Percentiles rank a stretch among this genome's conserved stretches.
Evolutionary conservation across 768 basidiomycete species (phyloP).

Genomic region (Rhodotorula sphaerocarpa): DNA sequence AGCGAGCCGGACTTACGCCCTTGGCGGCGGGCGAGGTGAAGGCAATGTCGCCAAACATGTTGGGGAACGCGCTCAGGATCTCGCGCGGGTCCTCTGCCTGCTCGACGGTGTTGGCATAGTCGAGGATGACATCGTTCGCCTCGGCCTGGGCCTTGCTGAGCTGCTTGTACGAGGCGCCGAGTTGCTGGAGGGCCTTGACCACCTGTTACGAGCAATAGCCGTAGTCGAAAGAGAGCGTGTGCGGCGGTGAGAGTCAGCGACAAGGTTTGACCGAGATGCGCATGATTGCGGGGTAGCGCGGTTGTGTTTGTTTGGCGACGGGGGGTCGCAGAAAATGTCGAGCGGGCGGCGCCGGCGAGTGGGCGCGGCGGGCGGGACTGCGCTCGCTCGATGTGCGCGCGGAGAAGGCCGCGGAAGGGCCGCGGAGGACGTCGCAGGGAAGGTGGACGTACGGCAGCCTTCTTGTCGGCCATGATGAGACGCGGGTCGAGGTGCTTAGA

Average conservation of each 20-base stretch:
- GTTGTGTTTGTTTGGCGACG: conserved; percentile 3
- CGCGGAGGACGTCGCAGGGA: too few species aligned
- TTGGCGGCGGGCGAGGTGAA: background rate
- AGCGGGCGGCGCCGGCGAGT: background rate
- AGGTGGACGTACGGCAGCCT: conserved; percentile 8
- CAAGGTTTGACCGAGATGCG: background rate
- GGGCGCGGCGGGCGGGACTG: background rate
- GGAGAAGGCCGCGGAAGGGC: background rate
- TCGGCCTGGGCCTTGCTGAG: conserved; percentile 16
- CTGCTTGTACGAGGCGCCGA: background rate
- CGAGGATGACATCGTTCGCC: conserved; percentile 6
- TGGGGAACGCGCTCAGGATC: conserved; percentile 13
- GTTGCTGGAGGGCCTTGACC: conserved; percentile 10
- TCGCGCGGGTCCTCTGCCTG: background rate
- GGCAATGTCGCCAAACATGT: conserved; percentile 10
- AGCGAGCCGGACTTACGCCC: conserved; percentile 7
- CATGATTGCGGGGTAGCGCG: background rate
- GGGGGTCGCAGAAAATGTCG: background rate
- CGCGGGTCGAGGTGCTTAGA: conserved; percentile 7
- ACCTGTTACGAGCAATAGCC: background rate
- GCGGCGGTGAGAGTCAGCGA: background rate
- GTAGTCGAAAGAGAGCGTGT: background rate
- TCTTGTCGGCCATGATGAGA: conserved; percentile 12
- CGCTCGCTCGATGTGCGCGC: background rate
- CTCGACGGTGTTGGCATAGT: conserved; percentile 7